Evolutionary conservation across 164 flowering plant genomes (phyloP).

Genomic region (Kalanchoe fedtschenkoi): DNA sequence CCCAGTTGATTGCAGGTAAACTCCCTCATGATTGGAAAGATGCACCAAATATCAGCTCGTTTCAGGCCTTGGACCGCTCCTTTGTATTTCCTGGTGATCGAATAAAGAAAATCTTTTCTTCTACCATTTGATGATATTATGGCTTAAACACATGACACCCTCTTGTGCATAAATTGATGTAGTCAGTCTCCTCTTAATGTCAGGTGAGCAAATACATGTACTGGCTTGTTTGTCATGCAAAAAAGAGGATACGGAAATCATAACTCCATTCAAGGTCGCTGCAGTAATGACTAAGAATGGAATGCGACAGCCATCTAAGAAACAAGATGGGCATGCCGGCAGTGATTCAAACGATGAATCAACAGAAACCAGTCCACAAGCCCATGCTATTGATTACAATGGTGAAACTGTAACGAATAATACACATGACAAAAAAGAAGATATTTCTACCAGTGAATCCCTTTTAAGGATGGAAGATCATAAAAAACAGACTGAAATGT

Average conservation of each 20-base stretch:
- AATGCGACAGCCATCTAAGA: constrained; percentile 23
- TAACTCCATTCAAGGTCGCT: constrained; percentile 94
- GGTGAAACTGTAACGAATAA: constrained; percentile 23
- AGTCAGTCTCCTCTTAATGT: constrained; percentile 7
- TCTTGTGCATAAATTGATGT: not conserved
- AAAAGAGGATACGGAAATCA: constrained; percentile 65
- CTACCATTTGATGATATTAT: constrained; percentile 4
- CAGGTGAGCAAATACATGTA: constrained; percentile 89
- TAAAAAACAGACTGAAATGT: constrained; percentile 51
- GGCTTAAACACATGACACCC: not conserved
- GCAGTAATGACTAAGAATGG: constrained; percentile 79
- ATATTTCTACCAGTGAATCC: constrained; percentile 67
- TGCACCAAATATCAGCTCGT: constrained; percentile 50
- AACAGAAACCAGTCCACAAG: constrained; percentile 19
- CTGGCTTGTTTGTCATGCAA: constrained; percentile 77
- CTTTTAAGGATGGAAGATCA: constrained; percentile 75
- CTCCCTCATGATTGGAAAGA: constrained; percentile 71
- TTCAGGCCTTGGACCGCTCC: constrained; percentile 62
- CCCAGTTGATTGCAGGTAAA: constrained; percentile 38
- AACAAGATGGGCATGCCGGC: constrained; percentile 29
- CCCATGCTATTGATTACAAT: constrained; percentile 23
- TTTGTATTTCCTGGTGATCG: constrained; percentile 86
- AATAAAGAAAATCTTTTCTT: constrained; percentile 7
- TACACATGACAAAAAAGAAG: constrained; percentile 25
- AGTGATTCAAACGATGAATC: constrained; percentile 12